These are phyloP conservation scores for Lasiodiplodia citricola DNA, from an alignment of 2,329 filamentous ascomycete species.

Conservation along the genomic window DNA sequence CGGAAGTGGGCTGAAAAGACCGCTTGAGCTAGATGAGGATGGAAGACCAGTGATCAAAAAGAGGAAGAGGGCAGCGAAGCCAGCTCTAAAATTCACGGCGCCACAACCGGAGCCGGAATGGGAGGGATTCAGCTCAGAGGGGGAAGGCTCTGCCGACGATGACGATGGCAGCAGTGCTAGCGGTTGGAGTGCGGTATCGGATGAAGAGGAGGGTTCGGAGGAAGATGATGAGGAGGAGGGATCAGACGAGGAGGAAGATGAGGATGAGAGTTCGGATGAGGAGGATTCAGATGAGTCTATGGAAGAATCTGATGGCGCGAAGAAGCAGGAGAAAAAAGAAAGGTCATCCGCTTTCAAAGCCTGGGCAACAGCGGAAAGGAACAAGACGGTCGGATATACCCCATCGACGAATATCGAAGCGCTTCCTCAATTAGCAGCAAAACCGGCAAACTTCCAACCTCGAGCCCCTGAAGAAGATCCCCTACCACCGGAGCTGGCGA, in stretches of 20 bases:
- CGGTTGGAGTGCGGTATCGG: slow-evolving; percentile 15
- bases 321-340: slow-evolving; percentile 48
- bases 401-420: slow-evolving; percentile 48
- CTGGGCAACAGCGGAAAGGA: slow-evolving; percentile 87
- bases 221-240: slow-evolving; percentile 45
- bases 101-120: slow-evolving; percentile 65
- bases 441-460: slow-evolving; percentile 69
- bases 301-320: slow-evolving; percentile 41
- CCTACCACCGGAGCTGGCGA: slow-evolving; percentile 68
- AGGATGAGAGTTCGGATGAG: slow-evolving; percentile 39
- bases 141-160: slow-evolving; percentile 35
- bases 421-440: slow-evolving; percentile 37
- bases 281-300: slow-evolving; percentile 36
- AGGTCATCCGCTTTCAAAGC: slow-evolving; percentile 80
- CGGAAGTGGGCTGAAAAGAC: slow-evolving; percentile 85
- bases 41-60: slow-evolving; percentile 84
- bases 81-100: slow-evolving; percentile 34
- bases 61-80: slow-evolving; percentile 64
- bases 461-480: slow-evolving; percentile 73
- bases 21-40: slow-evolving; percentile 78
- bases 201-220: slow-evolving; percentile 38
- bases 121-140: slow-evolving; percentile 63
- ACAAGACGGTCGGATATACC: slow-evolving; percentile 76
- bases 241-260: slow-evolving; percentile 33
- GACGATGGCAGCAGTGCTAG: slow-evolving; percentile 29